Evolutionary conservation across 805 yeast species (phyloP), one percentile per base, ranked within the genome.

Genomic region (Nakazawaea wickerhamii): DNA sequence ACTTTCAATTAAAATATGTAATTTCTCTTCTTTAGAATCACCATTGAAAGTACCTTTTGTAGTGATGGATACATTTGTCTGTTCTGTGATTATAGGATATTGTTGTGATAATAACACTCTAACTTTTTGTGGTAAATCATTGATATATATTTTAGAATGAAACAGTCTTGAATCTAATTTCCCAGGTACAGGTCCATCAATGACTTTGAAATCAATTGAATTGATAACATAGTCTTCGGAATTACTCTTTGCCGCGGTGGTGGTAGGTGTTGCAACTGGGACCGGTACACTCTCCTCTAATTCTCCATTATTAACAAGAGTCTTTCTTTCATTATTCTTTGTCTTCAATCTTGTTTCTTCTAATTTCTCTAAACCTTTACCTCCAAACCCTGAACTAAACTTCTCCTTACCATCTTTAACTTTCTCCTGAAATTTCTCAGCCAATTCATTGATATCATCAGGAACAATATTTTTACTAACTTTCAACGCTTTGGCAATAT

Each of bases 381-480:
- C 99, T 3, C 96, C 95, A 65, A 89, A 93, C 0, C 99, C 99
- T 42, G 78, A 75, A 20, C 76, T 72, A 45, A 75, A 69, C 51
- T 71, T 75, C 26, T 65, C 76, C 41, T 81, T 79, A 0, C 95
- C 96, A 2, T 65, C 57, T 48, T 79, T 78, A 47, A 86, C 68
- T 44, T 82, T 86, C 11, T 62, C 68, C 44, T 75, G 63, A 58
- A 85, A 88, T 30, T 61, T 53, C 4, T 66, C 60, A 0, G 84
- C 79, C 57, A 89, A 67, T 11, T 57, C 57, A 14, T 58, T 42
- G 3, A 84, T 64, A 21, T 71, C 68, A 2, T 62, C 64, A 1
- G 84, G 79, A n/a, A 84, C 67, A 1, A 71, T 71, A 5, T 63
- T 65, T 40, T 78, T 75, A 36, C 83, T 74, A 26, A 81, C 52